Percentiles rank a stretch among this genome's conserved stretches.
These are phyloP conservation scores for Citrus unshiu DNA, from an alignment of 345 rosid genomes.

Conservation along the genomic window DNA sequence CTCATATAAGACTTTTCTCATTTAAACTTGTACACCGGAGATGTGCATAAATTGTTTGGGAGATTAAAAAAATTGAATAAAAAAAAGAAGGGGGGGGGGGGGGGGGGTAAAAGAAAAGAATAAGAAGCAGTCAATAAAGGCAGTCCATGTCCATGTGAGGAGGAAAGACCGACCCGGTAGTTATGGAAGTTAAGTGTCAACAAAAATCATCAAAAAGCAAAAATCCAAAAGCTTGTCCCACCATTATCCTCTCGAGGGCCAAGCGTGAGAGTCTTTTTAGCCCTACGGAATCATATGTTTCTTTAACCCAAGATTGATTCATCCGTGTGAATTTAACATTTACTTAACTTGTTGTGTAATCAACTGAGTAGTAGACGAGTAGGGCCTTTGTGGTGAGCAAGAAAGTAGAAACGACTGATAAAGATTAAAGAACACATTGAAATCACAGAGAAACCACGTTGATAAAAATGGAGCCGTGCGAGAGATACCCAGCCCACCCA, in stretches of 20 bases:
- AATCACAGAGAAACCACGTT: not conserved
- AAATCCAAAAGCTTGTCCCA: not conserved
- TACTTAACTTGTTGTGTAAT: too few species aligned
- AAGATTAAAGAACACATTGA: not conserved
- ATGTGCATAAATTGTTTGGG: too few species aligned
- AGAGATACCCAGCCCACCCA: slow-evolving; percentile 10
- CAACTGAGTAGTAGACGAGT: not conserved
- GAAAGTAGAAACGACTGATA: not conserved
- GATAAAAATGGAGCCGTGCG: slow-evolving; percentile 9
- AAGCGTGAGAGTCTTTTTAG: not conserved
- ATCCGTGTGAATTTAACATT: not conserved
- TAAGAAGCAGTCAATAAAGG: not conserved
- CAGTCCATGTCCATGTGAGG: not conserved
- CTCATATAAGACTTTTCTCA: too few species aligned
- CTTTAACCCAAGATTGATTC: not conserved
- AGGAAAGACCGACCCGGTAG: slow-evolving; percentile 7
- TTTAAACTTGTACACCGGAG: too few species aligned
- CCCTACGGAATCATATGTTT: not conserved
- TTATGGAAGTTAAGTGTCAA: slow-evolving; percentile 32
- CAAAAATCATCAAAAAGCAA: not conserved
- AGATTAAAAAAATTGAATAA: too few species aligned
- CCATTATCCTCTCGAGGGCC: not conserved
- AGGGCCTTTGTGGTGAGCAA: not conserved
- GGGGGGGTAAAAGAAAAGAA: too few species aligned
- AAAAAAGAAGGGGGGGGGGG: too few species aligned